phyloP scores from a whole-genome alignment of 192 early-diverging fungal genomes.

The Globomyces pollinis-pini region DNA sequence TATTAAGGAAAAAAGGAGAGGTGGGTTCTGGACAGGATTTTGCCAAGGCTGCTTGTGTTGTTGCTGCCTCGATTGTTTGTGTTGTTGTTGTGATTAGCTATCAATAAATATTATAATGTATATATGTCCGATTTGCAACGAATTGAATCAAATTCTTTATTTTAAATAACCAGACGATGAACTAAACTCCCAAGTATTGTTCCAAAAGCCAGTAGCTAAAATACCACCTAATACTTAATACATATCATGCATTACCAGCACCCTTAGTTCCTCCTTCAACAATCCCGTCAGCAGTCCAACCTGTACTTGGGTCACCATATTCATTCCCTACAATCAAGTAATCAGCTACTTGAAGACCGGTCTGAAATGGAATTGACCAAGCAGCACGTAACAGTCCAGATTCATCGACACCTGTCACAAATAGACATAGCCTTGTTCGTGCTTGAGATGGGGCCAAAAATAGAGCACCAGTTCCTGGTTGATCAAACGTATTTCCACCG shows the following conservation, averaged over 20 bases:
- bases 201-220: constrained; percentile 46
- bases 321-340: constrained; percentile 44
- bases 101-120: too few species aligned
- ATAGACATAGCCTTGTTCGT: constrained; percentile 35
- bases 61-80: too few species aligned
- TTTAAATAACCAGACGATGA: constrained; percentile 34
- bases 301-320: constrained; percentile 47
- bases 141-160: constrained; percentile 13
- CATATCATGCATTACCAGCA: too few species aligned
- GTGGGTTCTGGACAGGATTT: too few species aligned
- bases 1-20: too few species aligned
- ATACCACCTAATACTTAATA: too few species aligned
- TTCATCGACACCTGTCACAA: constrained; percentile 36
- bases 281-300: constrained; percentile 45
- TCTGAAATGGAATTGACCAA: constrained; percentile 44
- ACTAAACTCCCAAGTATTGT: constrained; percentile 40
- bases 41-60: too few species aligned
- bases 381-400: constrained; percentile 31
- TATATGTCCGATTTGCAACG: too few species aligned
- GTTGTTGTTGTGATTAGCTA: too few species aligned
- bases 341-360: constrained; percentile 42
- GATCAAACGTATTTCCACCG: constrained; percentile 28
- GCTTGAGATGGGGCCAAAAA: constrained; percentile 40
- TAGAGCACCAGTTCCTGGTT: constrained; percentile 40
- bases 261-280: constrained; percentile 38